phyloP scores from a whole-genome alignment of 129 eudicot genomes.

The Centaurea solstitialis region DNA sequence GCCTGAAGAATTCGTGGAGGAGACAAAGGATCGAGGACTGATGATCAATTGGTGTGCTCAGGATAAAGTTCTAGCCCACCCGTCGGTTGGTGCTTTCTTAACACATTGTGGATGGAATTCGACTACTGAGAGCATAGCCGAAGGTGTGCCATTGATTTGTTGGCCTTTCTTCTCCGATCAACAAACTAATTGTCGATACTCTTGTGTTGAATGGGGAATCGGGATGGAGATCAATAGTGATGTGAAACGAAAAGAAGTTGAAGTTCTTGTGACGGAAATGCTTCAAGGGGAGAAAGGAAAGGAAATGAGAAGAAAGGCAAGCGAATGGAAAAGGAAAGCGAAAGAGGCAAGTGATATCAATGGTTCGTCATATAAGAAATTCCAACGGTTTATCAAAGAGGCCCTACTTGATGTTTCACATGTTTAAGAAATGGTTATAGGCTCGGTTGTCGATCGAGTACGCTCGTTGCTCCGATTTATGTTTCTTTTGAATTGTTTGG shows the following conservation, averaged over 20 bases:
- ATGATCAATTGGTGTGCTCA: conserved; percentile 55
- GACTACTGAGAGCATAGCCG: conserved; percentile 40
- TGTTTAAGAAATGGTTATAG: not conserved
- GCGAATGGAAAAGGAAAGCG: conserved; percentile 57
- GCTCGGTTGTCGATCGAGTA: not conserved
- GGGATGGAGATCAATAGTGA: conserved; percentile 64
- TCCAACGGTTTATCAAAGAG: conserved; percentile 39
- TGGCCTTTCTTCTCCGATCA: conserved; percentile 72
- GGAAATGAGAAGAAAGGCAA: conserved; percentile 42
- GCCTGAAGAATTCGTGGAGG: conserved; percentile 38
- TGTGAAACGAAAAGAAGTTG: conserved; percentile 60
- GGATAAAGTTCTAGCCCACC: conserved; percentile 44
- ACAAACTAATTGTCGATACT: conserved; percentile 51
- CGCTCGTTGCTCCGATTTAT: not conserved
- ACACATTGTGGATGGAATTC: conserved; percentile 72
- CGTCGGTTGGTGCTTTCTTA: conserved; percentile 48
- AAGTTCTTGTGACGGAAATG: conserved; percentile 47
- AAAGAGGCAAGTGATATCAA: conserved; percentile 37
- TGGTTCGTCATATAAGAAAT: conserved; percentile 46
- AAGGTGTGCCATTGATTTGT: conserved; percentile 51
- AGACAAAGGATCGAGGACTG: conserved; percentile 49
- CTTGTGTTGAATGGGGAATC: conserved; percentile 52
- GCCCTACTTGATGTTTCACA: conserved; percentile 12
- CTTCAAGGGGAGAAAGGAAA: conserved; percentile 60
- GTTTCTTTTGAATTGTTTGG: not conserved